Conservation (phyloP, 306 rosid species). For the Begonia masoniana region DNA sequence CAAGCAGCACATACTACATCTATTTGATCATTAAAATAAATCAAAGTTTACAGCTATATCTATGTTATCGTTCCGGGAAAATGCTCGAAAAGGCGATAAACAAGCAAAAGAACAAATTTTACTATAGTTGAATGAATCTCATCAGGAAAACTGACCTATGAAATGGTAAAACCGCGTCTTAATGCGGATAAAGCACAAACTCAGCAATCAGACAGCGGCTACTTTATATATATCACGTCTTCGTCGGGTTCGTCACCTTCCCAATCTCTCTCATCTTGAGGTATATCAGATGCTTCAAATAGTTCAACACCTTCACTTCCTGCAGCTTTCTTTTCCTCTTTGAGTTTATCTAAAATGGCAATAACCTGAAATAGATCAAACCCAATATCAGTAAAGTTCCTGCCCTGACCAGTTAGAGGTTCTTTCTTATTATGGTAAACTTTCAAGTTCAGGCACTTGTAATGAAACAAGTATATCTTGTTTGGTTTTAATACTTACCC, state of each 20-base stretch:
- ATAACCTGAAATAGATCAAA: slow-evolving; percentile 53
- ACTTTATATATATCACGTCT: slow-evolving; percentile 66
- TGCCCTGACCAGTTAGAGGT: no score
- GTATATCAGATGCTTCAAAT: slow-evolving; percentile 22
- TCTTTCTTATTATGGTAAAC: no score
- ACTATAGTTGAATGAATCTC: no score
- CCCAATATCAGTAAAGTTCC: neutral
- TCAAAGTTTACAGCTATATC: no score
- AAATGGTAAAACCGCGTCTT: slow-evolving; percentile 11
- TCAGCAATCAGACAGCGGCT: slow-evolving; percentile 18
- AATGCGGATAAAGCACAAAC: slow-evolving; percentile 7
- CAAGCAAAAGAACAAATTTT: no score
- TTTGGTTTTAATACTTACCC: slow-evolving; percentile 30
- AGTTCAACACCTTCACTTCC: slow-evolving; percentile 20
- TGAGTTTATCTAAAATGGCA: slow-evolving; percentile 72
- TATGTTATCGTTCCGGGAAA: no score
- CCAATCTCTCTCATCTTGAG: slow-evolving; percentile 40
- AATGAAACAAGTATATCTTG: neutral
- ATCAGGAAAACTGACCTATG: slow-evolving; percentile 29
- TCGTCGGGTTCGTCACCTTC: slow-evolving; percentile 58
- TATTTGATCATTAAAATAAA: no score
- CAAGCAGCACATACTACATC: no score
- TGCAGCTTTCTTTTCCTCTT: slow-evolving; percentile 32
- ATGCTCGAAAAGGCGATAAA: no score
- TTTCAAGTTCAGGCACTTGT: no score